These are phyloP conservation scores for Dothistroma septosporum DNA, from an alignment of 2,329 filamentous ascomycete species.

Conservation along the genomic window DNA sequence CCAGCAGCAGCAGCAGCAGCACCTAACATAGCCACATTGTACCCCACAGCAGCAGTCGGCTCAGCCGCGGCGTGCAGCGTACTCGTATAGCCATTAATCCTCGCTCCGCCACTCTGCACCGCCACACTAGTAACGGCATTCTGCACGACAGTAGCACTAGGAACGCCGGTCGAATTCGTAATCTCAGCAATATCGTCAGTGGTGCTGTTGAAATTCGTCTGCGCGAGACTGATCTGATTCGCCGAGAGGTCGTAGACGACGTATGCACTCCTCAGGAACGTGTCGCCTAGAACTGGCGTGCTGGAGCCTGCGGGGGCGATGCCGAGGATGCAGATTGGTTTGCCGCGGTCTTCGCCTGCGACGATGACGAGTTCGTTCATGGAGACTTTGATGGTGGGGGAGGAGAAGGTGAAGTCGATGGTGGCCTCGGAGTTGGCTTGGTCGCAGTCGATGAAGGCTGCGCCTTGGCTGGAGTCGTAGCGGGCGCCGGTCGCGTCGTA, in stretches of 20 bases:
- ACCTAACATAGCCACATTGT: constrained; percentile 27
- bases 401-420: constrained; percentile 56
- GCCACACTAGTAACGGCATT: constrained; percentile 49
- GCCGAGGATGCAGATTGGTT: constrained; percentile 47
- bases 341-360: constrained; percentile 41
- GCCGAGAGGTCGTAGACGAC: constrained; percentile 59
- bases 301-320: constrained; percentile 50
- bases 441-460: constrained; percentile 53
- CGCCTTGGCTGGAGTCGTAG: constrained; percentile 40
- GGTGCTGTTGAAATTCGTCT: constrained; percentile 58
- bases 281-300: constrained; percentile 55
- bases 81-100: constrained; percentile 28
- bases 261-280: constrained; percentile 60
- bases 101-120: constrained; percentile 43
- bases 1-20: constrained; percentile 22
- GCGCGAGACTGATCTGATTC: constrained; percentile 59
- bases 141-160: constrained; percentile 50
- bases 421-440: constrained; percentile 47
- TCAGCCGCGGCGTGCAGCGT: constrained; percentile 18
- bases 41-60: constrained; percentile 27
- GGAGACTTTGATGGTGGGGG: constrained; percentile 51
- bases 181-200: constrained; percentile 53
- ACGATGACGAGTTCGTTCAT: constrained; percentile 55
- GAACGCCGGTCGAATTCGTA: constrained; percentile 48
- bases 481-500: constrained; percentile 40